A percentile compares a stretch with the other conserved stretches of the same genome.
Conservation (phyloP, 2,329 filamentous ascomycete genomes). For the Colletotrichum nymphaeae region DNA sequence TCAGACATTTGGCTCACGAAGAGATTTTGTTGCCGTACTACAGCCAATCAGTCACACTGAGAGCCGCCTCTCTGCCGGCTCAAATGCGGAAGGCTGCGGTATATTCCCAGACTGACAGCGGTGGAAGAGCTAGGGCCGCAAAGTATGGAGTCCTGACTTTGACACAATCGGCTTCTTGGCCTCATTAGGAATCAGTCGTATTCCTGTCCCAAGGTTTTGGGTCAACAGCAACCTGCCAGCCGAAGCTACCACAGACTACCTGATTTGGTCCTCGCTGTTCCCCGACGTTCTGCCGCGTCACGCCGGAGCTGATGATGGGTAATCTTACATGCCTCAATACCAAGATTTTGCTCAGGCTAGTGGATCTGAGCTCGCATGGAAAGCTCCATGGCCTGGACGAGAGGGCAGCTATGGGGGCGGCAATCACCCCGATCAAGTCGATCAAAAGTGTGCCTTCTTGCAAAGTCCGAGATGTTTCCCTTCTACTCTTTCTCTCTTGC, state of each 20-base stretch:
- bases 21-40: background rate
- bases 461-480: background rate
- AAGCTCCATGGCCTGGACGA: too few relatives aligned
- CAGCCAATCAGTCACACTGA: background rate
- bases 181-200: background rate
- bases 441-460: background rate
- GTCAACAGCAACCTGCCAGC: too few relatives aligned
- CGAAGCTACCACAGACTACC: background rate
- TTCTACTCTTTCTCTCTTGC: background rate
- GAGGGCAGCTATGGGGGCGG: background rate
- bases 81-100: background rate
- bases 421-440: background rate
- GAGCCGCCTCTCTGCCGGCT: too few relatives aligned
- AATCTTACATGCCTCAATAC: conserved; percentile 12
- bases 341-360: background rate
- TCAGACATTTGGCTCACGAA: background rate
- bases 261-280: background rate
- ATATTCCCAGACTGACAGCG: background rate
- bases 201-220: too few relatives aligned
- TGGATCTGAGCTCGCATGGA: background rate
- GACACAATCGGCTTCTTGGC: background rate
- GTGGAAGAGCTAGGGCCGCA: background rate
- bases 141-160: background rate
- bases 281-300: background rate
- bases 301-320: background rate